phyloP scores from a whole-genome alignment of 768 basidiomycete species.

The Russula dissimulans region DNA sequence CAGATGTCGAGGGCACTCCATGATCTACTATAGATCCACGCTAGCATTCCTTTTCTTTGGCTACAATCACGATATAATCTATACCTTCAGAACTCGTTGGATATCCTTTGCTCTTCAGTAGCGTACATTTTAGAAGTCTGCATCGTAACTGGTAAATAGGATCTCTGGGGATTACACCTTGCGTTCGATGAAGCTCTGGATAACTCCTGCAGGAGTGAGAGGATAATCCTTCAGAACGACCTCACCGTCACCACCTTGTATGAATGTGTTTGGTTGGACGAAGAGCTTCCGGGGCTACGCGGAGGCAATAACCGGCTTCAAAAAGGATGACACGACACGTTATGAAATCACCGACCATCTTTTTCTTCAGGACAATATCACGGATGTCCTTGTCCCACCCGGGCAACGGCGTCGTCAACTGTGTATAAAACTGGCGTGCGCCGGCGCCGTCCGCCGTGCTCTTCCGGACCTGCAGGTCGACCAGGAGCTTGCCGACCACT shows the following conservation, averaged over 20 bases:
- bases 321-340: background rate
- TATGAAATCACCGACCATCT: constrained; percentile 41
- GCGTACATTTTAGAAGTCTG: constrained; percentile 10
- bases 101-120: constrained; percentile 1
- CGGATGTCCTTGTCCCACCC: constrained; percentile 72
- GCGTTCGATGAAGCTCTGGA: constrained; percentile 77
- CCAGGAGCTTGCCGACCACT: constrained; percentile 62
- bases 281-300: constrained; percentile 73
- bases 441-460: constrained; percentile 78
- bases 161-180: constrained; percentile 8
- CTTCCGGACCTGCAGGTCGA: constrained; percentile 78
- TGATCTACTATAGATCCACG: constrained; percentile 1
- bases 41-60: background rate
- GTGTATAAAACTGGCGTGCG: constrained; percentile 70
- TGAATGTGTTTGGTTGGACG: constrained; percentile 71
- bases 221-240: constrained; percentile 76
- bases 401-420: constrained; percentile 60
- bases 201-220: constrained; percentile 59
- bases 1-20: background rate
- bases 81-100: constrained; percentile 2
- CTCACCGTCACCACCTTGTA: constrained; percentile 56
- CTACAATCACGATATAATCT: background rate
- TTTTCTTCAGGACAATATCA: constrained; percentile 70
- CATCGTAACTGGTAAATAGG: background rate
- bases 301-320: background rate